These are phyloP conservation scores for Halophytophthora polymorphica DNA, from an alignment of 352 stramenopile species.

Conservation along the genomic window DNA sequence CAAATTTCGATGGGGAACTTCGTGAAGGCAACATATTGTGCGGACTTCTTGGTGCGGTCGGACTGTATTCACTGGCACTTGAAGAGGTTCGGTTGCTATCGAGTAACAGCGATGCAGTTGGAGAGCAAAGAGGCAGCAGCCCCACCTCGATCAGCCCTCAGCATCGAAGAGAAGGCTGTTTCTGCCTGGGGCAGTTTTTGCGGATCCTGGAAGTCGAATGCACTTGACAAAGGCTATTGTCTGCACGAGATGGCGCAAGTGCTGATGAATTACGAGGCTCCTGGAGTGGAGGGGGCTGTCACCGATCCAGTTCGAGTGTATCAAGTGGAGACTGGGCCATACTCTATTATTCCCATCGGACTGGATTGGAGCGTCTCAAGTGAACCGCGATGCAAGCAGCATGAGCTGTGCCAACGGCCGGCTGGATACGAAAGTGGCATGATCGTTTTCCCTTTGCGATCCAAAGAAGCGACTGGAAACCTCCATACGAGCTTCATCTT, in stretches of 20 bases:
- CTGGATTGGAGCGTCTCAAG: conserved; percentile 7
- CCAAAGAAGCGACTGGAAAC: background rate
- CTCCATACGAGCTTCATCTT: background rate
- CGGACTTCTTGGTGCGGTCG: conserved; percentile 29
- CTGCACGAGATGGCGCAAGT: conserved; percentile 3
- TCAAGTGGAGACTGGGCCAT: conserved; percentile 11
- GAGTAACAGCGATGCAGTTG: conserved; percentile 15
- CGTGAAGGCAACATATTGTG: conserved; percentile 12
- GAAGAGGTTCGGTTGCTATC: conserved; percentile 33
- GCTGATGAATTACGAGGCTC: background rate
- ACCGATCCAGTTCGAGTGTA: conserved; percentile 13
- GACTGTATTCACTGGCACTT: conserved; percentile 29
- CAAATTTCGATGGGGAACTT: conserved; percentile 5
- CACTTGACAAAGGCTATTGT: conserved; percentile 3
- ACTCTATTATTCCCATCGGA: conserved; percentile 11
- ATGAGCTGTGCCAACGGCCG: conserved; percentile 16
- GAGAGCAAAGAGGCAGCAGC: background rate
- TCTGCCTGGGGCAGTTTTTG: conserved; percentile 13
- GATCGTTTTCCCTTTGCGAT: background rate
- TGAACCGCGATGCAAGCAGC: conserved; percentile 6
- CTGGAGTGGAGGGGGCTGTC: background rate
- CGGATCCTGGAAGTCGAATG: background rate
- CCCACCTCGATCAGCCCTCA: conserved; percentile 2
- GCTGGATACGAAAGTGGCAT: conserved; percentile 7
- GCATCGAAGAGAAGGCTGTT: conserved; percentile 13